Evolutionary conservation across 2,329 filamentous ascomycete genomes (phyloP).

Genomic region (Trichoderma harzianum): DNA sequence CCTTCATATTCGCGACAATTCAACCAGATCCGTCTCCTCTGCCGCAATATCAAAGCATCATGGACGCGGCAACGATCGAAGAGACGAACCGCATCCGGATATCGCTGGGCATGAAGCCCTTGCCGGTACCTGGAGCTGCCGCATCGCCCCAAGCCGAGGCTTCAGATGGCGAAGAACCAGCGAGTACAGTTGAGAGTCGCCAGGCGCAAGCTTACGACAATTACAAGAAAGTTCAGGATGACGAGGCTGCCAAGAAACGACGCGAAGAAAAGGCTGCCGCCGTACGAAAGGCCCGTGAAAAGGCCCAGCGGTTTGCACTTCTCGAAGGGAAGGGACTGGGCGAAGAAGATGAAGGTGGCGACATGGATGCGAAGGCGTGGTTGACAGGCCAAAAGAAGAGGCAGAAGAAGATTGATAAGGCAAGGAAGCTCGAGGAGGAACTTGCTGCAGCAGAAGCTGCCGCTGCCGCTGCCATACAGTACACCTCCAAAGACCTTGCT

Average conservation of each 20-base stretch:
- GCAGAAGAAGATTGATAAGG: conserved; percentile 83
- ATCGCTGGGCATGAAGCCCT: conserved; percentile 83
- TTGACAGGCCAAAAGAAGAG: conserved; percentile 86
- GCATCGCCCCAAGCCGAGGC: conserved; percentile 45
- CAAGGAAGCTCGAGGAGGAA: conserved; percentile 70
- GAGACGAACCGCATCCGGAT: conserved; percentile 90
- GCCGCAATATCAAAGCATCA: conserved; percentile 25
- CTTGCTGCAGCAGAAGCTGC: conserved; percentile 70
- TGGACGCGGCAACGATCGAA: conserved; percentile 75
- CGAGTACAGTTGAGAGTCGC: conserved; percentile 80
- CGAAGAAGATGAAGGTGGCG: conserved; percentile 64
- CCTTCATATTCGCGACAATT: background rate
- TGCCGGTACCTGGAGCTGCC: conserved; percentile 73
- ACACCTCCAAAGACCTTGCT: conserved; percentile 80
- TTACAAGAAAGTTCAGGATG: conserved; percentile 61
- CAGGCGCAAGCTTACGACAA: conserved; percentile 72
- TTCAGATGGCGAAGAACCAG: conserved; percentile 60
- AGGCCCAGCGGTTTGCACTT: conserved; percentile 69
- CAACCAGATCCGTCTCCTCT: background rate
- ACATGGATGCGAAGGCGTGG: conserved; percentile 81
- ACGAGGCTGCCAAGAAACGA: conserved; percentile 71
- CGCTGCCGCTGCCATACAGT: conserved; percentile 61
- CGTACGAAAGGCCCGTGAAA: conserved; percentile 83
- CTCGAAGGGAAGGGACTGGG: conserved; percentile 82
- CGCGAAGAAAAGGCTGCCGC: conserved; percentile 78